Evolutionary conservation across 2,329 filamentous ascomycete species (phyloP).

Genomic region (Escovopsis sp.): DNA sequence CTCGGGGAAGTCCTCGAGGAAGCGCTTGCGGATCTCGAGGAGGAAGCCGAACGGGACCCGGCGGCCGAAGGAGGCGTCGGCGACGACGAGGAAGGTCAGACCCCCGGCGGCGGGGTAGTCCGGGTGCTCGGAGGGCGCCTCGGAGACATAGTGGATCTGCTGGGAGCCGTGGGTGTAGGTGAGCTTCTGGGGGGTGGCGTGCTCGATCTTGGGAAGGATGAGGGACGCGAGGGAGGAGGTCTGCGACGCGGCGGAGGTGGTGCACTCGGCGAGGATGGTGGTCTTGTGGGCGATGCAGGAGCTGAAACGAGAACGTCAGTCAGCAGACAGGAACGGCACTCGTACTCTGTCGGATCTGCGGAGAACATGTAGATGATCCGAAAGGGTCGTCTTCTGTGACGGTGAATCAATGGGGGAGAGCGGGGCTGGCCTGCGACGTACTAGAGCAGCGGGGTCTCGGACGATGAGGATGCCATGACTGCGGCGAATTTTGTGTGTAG

Average conservation of each 20-base stretch:
- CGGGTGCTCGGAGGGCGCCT: conserved; percentile 54
- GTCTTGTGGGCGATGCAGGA: conserved; percentile 87
- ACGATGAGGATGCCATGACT: conserved; percentile 56
- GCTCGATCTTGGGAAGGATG: conserved; percentile 88
- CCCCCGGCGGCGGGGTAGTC: conserved; percentile 51
- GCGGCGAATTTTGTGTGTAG: conserved; percentile 1
- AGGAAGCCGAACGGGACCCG: conserved; percentile 89
- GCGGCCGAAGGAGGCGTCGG: conserved; percentile 64
- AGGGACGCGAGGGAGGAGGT: conserved; percentile 79
- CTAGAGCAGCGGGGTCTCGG: conserved; percentile 58
- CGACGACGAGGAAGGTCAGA: conserved; percentile 82
- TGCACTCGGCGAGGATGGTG: conserved; percentile 89
- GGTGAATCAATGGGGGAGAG: too few species aligned
- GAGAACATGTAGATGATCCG: too few species aligned
- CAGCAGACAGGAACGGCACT: too few species aligned
- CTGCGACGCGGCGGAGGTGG: conserved; percentile 65
- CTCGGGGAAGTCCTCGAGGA: conserved; percentile 53
- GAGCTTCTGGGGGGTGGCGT: conserved; percentile 66
- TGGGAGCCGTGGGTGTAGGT: conserved; percentile 86
- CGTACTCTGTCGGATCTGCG: too few species aligned
- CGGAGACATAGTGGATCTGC: conserved; percentile 91
- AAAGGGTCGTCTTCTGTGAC: too few species aligned
- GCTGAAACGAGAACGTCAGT: conserved; percentile 28
- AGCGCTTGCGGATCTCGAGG: conserved; percentile 77
- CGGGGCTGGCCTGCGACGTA: conserved; percentile 25